Percentiles rank a stretch among this genome's conserved stretches.
Evolutionary conservation across 2,329 filamentous ascomycete genomes (phyloP).

Genomic region (Pseudogymnoascus sp.): DNA sequence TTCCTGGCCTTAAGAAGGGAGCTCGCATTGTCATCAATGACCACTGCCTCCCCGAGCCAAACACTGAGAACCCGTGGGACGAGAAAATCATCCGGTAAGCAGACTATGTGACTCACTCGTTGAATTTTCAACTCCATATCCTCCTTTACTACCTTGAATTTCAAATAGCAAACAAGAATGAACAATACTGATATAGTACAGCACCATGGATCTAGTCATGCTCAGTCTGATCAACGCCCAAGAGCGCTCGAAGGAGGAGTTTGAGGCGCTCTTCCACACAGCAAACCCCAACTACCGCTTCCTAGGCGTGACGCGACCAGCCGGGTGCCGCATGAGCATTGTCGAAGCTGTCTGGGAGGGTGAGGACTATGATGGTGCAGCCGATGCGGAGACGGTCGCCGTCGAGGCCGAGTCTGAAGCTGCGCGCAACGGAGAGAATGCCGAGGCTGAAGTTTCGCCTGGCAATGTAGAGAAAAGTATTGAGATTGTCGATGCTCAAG

Average conservation of each 20-base stretch:
- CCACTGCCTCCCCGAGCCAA: constrained; percentile 35
- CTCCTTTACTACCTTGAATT: not conserved
- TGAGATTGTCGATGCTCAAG: not conserved
- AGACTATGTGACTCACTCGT: not conserved
- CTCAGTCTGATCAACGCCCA: constrained; percentile 42
- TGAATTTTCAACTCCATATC: not conserved
- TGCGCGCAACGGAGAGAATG: not conserved
- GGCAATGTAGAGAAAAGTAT: not conserved
- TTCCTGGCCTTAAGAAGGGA: constrained; percentile 47
- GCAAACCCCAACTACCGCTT: constrained; percentile 37
- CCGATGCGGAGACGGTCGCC: not conserved
- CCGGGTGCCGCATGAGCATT: constrained; percentile 39
- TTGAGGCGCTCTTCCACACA: constrained; percentile 35
- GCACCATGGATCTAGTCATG: constrained; percentile 45
- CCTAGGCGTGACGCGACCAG: constrained; percentile 33
- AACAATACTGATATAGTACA: constrained; percentile 4
- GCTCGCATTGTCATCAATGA: constrained; percentile 36
- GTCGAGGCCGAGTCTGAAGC: not conserved
- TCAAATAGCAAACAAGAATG: not conserved
- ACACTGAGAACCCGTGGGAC: constrained; percentile 35
- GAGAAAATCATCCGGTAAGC: constrained; percentile 33
- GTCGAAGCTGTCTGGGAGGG: constrained; percentile 40
- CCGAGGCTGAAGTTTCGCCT: not conserved
- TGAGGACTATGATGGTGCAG: constrained; percentile 17
- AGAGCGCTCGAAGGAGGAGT: constrained; percentile 40